Conservation (phyloP, 2,329 filamentous ascomycete species). For the Bipolaris oryzae region DNA sequence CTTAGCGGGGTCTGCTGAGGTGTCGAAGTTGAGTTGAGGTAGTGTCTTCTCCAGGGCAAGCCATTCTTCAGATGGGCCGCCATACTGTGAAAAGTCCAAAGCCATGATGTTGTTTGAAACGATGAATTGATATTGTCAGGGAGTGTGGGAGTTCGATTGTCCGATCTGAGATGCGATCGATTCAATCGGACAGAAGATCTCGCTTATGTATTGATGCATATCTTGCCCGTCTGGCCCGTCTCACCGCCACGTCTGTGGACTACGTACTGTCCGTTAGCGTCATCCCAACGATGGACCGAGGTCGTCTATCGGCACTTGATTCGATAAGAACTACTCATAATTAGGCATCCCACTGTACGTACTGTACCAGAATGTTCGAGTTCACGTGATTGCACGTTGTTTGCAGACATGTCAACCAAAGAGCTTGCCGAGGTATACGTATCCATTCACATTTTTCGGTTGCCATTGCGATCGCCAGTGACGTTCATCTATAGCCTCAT, state of each 20-base stretch:
- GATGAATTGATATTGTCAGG: not conserved
- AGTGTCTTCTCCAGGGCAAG: slow-evolving; percentile 39
- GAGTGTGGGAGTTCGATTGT: not conserved
- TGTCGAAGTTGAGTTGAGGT: slow-evolving; percentile 31
- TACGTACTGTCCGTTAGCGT: not conserved
- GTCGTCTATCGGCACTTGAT: not conserved
- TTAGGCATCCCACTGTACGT: not conserved
- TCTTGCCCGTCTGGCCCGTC: not conserved
- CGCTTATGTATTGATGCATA: not conserved
- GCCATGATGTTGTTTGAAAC: not conserved
- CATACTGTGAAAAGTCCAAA: slow-evolving; percentile 15
- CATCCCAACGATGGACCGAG: not conserved
- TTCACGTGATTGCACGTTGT: not conserved
- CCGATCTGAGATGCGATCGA: not conserved
- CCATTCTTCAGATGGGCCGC: slow-evolving; percentile 37
- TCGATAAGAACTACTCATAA: not conserved
- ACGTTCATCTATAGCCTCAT: too few species aligned
- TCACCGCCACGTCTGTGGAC: not conserved
- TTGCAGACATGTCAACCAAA: not conserved
- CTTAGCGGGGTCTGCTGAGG: slow-evolving; percentile 19
- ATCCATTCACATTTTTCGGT: too few species aligned
- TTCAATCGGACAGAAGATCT: not conserved
- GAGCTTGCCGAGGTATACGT: not conserved
- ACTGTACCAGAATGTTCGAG: not conserved
- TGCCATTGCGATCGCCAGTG: too few species aligned